phyloP scores from a whole-genome alignment of 495 filamentous ascomycete species.

The Hypoxylon fuscum region DNA sequence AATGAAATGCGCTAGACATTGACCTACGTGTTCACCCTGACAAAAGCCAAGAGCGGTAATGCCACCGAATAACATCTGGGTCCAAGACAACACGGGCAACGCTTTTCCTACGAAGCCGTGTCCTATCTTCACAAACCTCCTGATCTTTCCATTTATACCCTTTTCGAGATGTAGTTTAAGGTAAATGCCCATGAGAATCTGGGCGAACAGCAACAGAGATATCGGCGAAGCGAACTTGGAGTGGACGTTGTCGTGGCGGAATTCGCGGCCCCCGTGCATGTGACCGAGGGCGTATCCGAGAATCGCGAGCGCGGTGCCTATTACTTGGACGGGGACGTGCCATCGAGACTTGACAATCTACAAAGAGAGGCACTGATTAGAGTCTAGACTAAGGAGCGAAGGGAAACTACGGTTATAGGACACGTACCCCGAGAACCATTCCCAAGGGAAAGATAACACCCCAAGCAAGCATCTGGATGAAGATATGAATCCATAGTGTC shows the following conservation, averaged over 20 bases:
- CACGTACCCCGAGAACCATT: slow-evolving; percentile 90
- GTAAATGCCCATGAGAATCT: slow-evolving; percentile 85
- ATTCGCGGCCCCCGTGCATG: slow-evolving; percentile 86
- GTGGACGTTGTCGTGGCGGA: slow-evolving; percentile 80
- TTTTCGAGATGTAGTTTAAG: slow-evolving; percentile 87
- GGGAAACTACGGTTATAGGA: neutral
- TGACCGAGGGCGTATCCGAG: slow-evolving; percentile 92
- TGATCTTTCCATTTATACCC: slow-evolving; percentile 81
- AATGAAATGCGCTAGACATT: slow-evolving; percentile 97
- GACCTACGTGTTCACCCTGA: slow-evolving; percentile 86
- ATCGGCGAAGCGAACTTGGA: slow-evolving; percentile 79
- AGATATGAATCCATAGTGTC: slow-evolving; percentile 92
- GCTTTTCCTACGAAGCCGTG: slow-evolving; percentile 87
- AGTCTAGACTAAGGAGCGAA: neutral
- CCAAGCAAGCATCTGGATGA: slow-evolving; percentile 86
- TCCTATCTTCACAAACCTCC: slow-evolving; percentile 71
- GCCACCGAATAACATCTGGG: slow-evolving; percentile 96
- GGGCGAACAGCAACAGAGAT: slow-evolving; percentile 78
- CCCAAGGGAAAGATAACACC: slow-evolving; percentile 92
- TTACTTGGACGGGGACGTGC: slow-evolving; percentile 90
- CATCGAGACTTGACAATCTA: slow-evolving; percentile 90
- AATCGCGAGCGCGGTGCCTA: slow-evolving; percentile 78
- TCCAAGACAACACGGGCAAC: slow-evolving; percentile 88
- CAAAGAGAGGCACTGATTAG: slow-evolving; percentile 2
- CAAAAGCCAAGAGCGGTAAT: slow-evolving; percentile 96